Conservation (phyloP, 148 eudicot genomes). For the Chenopodium suecicum region DNA sequence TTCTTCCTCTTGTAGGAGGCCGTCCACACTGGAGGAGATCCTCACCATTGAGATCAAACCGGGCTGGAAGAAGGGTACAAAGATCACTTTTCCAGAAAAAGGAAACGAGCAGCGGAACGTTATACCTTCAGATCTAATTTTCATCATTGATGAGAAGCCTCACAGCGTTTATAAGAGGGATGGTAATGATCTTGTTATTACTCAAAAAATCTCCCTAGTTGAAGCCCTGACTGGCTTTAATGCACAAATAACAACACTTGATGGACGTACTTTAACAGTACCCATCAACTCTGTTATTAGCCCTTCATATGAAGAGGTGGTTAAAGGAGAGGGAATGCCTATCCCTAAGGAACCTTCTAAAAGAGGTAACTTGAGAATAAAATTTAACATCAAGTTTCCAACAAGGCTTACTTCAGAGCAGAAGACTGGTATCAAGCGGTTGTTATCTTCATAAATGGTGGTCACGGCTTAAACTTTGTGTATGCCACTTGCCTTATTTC, state of each 20-base stretch:
- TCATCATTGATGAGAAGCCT: conserved; percentile 80
- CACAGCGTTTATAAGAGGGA: conserved; percentile 62
- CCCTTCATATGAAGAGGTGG: conserved; percentile 66
- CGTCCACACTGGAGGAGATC: conserved; percentile 65
- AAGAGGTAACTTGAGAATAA: conserved; percentile 61
- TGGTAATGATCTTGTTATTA: conserved; percentile 56
- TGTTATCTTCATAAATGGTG: conserved; percentile 40
- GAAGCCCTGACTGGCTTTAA: conserved; percentile 76
- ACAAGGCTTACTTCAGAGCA: conserved; percentile 67
- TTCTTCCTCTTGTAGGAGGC: conserved; percentile 41
- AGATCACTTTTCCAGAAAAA: conserved; percentile 74
- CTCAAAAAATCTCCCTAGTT: conserved; percentile 62
- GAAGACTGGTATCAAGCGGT: conserved; percentile 61
- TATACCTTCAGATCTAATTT: conserved; percentile 68
- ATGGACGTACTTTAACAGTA: conserved; percentile 54
- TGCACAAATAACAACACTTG: conserved; percentile 61
- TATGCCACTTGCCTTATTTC: conserved; percentile 26
- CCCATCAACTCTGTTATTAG: conserved; percentile 53
- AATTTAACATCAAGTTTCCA: conserved; percentile 74
- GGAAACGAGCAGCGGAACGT: conserved; percentile 68
- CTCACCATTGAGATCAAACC: conserved; percentile 71
- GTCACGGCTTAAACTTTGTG: conserved; percentile 25
- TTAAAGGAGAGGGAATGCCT: conserved; percentile 81
- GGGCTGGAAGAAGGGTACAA: conserved; percentile 83
- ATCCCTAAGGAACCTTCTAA: conserved; percentile 65